Conservation (phyloP, 805 yeast genomes). For the Komagataella pastoris region DNA sequence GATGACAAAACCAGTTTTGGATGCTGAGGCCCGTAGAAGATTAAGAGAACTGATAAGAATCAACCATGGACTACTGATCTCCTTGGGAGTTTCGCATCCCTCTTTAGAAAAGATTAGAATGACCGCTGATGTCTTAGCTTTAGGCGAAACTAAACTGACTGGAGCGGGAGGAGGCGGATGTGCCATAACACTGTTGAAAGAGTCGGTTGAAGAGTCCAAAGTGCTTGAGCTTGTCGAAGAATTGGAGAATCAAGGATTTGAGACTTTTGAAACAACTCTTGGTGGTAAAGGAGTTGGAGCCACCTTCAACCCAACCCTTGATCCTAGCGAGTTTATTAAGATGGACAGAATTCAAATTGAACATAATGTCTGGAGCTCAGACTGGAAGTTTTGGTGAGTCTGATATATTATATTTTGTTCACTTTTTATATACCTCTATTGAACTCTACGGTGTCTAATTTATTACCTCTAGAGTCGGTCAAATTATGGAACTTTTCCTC, state of each 20-base stretch:
- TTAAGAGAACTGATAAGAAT: constrained; percentile 56
- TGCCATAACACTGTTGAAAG: constrained; percentile 69
- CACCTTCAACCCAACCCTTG: neutral
- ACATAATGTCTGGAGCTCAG: constrained; percentile 1
- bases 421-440: constrained; percentile 74
- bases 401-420: neutral
- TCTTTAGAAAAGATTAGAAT: constrained; percentile 65
- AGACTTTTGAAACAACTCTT: constrained; percentile 63
- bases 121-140: constrained; percentile 42
- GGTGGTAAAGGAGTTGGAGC: constrained; percentile 87
- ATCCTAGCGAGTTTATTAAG: neutral
- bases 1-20: constrained; percentile 40
- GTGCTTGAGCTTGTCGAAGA: constrained; percentile 21
- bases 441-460: constrained; percentile 55
- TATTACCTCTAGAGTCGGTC: constrained; percentile 47
- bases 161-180: constrained; percentile 99
- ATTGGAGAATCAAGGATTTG: constrained; percentile 40
- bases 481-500: constrained; percentile 53
- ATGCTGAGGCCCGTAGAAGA: constrained; percentile 22
- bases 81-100: constrained; percentile 90
- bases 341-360: neutral
- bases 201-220: constrained; percentile 18
- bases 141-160: constrained; percentile 88
- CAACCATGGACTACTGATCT: constrained; percentile 77
- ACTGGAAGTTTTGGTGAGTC: constrained; percentile 1